Evolutionary conservation across 805 yeast species (phyloP).

Genomic region (Candida glaebosa): DNA sequence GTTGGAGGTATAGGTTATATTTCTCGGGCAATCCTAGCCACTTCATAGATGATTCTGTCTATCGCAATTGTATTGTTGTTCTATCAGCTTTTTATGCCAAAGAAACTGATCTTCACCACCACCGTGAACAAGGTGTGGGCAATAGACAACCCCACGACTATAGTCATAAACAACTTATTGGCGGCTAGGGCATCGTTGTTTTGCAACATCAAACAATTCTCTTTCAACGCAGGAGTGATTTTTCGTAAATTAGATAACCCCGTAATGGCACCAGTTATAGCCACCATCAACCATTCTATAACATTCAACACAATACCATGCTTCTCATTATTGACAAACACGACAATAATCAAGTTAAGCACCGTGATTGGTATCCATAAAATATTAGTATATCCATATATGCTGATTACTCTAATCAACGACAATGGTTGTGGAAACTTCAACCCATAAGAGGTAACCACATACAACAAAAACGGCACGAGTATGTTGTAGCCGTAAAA

Average conservation of each 20-base stretch:
- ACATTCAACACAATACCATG: slow-evolving; percentile 40
- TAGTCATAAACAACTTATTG: slow-evolving; percentile 27
- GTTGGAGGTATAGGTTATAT: no score
- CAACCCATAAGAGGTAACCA: slow-evolving; percentile 48
- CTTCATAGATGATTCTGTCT: no score
- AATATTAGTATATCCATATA: slow-evolving; percentile 81
- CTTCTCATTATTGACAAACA: slow-evolving; percentile 36
- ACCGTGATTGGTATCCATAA: slow-evolving; percentile 84
- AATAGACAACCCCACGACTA: slow-evolving; percentile 40
- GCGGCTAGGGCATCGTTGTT: slow-evolving; percentile 28
- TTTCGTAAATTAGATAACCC: slow-evolving; percentile 53
- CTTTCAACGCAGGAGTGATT: slow-evolving; percentile 35
- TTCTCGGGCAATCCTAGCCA: no score
- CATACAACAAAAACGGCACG: slow-evolving; percentile 57
- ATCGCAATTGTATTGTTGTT: no score
- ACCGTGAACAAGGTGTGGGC: slow-evolving; percentile 59
- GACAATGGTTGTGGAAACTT: slow-evolving; percentile 50
- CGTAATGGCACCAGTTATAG: slow-evolving; percentile 57
- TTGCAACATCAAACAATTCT: slow-evolving; percentile 30
- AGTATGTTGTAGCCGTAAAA: slow-evolving; percentile 74
- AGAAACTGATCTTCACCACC: slow-evolving; percentile 64
- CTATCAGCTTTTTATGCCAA: slow-evolving; percentile 30
- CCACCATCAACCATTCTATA: slow-evolving; percentile 62
- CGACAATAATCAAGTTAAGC: slow-evolving; percentile 53
- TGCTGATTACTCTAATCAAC: slow-evolving; percentile 59